These are phyloP conservation scores for Botrytis fabae DNA, from an alignment of 2,329 filamentous ascomycete species.

Conservation along the genomic window DNA sequence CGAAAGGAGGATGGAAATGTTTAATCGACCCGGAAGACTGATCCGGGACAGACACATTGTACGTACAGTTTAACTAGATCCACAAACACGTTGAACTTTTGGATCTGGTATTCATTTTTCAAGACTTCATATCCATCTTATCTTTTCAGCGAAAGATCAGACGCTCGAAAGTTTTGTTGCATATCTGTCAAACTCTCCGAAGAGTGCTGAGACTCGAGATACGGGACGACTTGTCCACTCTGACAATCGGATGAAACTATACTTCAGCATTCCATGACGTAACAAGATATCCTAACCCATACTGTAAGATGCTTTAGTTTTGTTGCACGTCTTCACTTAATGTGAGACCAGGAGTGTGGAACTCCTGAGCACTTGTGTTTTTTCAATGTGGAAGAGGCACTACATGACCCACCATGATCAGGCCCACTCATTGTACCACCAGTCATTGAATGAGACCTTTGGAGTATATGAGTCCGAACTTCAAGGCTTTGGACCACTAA, in stretches of 20 bases:
- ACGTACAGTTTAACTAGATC: background rate
- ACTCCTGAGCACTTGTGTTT: no score
- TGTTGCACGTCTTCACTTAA: constrained; percentile 13
- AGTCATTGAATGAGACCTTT: background rate
- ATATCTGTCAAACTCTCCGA: background rate
- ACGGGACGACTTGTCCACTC: background rate
- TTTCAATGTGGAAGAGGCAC: background rate
- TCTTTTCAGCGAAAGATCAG: background rate
- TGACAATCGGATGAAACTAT: background rate
- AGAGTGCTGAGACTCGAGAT: background rate
- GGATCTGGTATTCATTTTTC: background rate
- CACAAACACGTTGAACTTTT: background rate
- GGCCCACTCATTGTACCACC: background rate
- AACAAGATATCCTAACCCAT: background rate
- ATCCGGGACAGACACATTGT: background rate
- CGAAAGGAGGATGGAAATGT: background rate
- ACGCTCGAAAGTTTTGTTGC: background rate
- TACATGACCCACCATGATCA: background rate
- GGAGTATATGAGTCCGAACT: background rate
- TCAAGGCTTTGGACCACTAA: background rate
- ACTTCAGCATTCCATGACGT: background rate
- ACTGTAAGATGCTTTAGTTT: background rate
- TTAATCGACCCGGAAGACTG: background rate
- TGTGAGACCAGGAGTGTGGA: background rate
- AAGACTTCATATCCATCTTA: no score